Evolutionary conservation across 106 monocot genomes (phyloP), one percentile per base, ranked within the genome.

Genomic region (Allium sativum): DNA sequence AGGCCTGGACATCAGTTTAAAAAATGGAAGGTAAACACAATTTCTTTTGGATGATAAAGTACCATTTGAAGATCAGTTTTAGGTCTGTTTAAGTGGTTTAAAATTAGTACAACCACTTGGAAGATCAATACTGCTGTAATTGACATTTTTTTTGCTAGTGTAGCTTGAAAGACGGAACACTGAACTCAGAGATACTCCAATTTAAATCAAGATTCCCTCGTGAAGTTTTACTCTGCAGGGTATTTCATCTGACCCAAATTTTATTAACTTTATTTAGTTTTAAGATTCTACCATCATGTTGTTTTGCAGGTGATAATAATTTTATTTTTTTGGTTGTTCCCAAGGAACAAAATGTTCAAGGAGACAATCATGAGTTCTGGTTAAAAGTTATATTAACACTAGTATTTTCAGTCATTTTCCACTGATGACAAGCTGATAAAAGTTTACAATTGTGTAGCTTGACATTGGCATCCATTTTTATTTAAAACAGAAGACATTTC

Each of bases 111-210:
- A 31, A 31, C 5, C 31, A 31, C 31, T 69, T 45, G 46, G 15
- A 52, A 48, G 20, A 13, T 70, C 14, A 55, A 10, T 74, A 44
- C 17, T 58, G 16, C 11, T 43, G 45, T 18, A 42, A 20, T 42
- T 13, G 31, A 47, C 57, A 12, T 20, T 21, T 52, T 44, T 11
- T 46, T 70, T 57, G 56, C 42, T 68, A 42, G 17, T 86, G 75
- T 80, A 98, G 98, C 67, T 71, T 98, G 67, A 98, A 98, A 72
- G 98, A 98, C 72, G 98, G 98, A 76, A 98, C 70, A 52, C 82
- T 98, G 31, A 98, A 98, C 67, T 60, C 76, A 67, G 98, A 98
- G 45, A 72, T 98, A 53, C 72, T 98, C 65, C 92, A 92, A 62
- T 92, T 98, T 61, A 98, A 98, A 70, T 76, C 78, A 44, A 88